Evolutionary conservation across 306 rosid genomes (phyloP).

Genomic region (Vigna hirtella): DNA sequence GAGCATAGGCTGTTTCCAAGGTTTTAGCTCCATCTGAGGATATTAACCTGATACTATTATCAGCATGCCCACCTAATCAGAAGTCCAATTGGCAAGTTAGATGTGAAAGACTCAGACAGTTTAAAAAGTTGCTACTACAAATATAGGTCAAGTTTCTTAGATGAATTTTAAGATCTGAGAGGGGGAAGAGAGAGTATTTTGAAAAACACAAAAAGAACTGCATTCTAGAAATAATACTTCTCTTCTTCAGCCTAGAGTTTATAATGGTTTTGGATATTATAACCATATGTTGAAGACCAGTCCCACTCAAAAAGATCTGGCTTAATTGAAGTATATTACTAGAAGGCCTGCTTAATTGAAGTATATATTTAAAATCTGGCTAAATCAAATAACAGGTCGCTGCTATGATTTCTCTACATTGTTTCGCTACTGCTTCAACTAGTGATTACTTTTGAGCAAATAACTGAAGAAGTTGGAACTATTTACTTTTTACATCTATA

Average conservation of each 20-base stretch:
- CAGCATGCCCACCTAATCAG: conserved; percentile 89
- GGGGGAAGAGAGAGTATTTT: conserved; percentile 6
- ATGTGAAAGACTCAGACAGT: conserved; percentile 28
- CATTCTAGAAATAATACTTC: conserved; percentile 17
- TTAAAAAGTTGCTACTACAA: conserved; percentile 31
- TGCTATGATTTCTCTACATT: conserved; percentile 18
- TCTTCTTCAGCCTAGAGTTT: background rate
- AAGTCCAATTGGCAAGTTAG: conserved; percentile 43
- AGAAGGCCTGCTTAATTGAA: conserved; percentile 15
- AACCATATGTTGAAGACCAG: conserved; percentile 32
- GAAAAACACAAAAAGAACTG: background rate
- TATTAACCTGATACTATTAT: conserved; percentile 82
- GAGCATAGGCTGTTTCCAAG: conserved; percentile 87
- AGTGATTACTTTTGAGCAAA: conserved; percentile 4
- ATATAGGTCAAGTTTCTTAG: conserved; percentile 30
- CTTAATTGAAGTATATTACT: background rate
- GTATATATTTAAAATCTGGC: conserved; percentile 25
- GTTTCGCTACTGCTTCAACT: conserved; percentile 19
- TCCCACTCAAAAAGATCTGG: background rate
- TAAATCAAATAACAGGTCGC: conserved; percentile 29
- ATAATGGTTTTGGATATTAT: background rate
- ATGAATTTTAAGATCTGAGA: conserved; percentile 22
- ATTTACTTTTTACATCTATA: conserved; percentile 2
- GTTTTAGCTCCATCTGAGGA: conserved; percentile 95
- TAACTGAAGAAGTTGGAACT: conserved; percentile 25